Evolutionary conservation across 257 asterid species (phyloP).

Genomic region (Ballota nigra): DNA sequence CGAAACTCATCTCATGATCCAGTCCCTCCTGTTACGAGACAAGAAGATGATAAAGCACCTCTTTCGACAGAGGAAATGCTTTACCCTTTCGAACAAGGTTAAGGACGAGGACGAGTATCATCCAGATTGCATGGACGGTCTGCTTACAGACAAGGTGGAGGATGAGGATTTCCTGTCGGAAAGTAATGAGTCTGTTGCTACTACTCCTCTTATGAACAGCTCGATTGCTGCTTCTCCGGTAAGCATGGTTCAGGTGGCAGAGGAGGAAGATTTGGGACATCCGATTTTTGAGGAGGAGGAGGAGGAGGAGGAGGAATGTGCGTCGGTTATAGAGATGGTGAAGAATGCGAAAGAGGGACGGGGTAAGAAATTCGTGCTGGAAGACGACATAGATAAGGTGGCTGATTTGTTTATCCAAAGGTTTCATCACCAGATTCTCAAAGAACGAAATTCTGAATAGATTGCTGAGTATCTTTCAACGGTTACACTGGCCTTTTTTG

Average conservation of each 20-base stretch:
- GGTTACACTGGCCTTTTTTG: not conserved
- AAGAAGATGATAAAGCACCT: constrained; percentile 26
- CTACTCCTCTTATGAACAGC: constrained; percentile 5
- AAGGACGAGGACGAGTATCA: constrained; percentile 13
- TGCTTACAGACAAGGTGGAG: not conserved
- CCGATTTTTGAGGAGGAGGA: not conserved
- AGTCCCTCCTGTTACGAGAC: constrained; percentile 31
- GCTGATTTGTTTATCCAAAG: constrained; percentile 41
- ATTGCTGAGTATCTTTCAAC: not conserved
- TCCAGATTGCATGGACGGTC: not conserved
- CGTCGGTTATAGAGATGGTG: constrained; percentile 20
- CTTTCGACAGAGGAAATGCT: constrained; percentile 13
- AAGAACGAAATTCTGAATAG: not conserved
- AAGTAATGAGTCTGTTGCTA: not conserved
- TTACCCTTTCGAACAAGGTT: constrained; percentile 2
- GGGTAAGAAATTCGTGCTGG: constrained; percentile 29
- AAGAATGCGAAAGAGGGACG: constrained; percentile 18
- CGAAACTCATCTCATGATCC: constrained; percentile 36
- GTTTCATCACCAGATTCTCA: constrained; percentile 36
- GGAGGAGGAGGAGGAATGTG: not conserved
- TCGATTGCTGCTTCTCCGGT: constrained; percentile 13
- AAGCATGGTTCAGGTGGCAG: constrained; percentile 5
- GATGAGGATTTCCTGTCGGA: not conserved
- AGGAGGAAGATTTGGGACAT: not conserved
- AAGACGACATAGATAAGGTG: constrained; percentile 34